These are phyloP conservation scores for Coniophora puteana DNA, from an alignment of 1,284 basidiomycete species.

Conservation along the genomic window DNA sequence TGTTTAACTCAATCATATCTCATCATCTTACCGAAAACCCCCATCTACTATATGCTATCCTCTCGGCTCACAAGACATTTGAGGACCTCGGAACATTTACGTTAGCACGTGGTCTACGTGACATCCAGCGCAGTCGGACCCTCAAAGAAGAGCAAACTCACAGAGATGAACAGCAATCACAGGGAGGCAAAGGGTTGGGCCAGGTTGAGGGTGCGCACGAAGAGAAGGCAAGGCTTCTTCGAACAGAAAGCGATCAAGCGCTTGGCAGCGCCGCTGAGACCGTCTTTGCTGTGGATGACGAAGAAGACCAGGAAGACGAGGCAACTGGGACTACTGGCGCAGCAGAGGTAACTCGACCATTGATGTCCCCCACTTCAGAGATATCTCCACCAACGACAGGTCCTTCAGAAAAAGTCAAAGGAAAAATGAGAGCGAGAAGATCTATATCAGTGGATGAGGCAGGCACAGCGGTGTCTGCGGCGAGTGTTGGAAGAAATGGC, in stretches of 20 bases:
- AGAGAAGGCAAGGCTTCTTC: slow-evolving; percentile 62
- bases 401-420: slow-evolving; percentile 79
- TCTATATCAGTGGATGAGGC: slow-evolving; percentile 60
- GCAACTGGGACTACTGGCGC: no score
- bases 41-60: slow-evolving; percentile 82
- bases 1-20: slow-evolving; percentile 82
- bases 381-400: slow-evolving; percentile 28
- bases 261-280: no score
- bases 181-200: no score
- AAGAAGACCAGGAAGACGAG: slow-evolving; percentile 20
- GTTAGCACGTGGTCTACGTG: slow-evolving; percentile 75
- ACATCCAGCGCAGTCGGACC: slow-evolving; percentile 73
- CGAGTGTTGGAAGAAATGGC: slow-evolving; percentile 78
- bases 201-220: slow-evolving; percentile 37
- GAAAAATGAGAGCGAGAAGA: slow-evolving; percentile 77
- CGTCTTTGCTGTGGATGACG: slow-evolving; percentile 10
- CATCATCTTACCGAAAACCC: slow-evolving; percentile 77
- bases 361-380: slow-evolving; percentile 42
- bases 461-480: slow-evolving; percentile 54
- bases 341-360: slow-evolving; percentile 26
- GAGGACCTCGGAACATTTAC: slow-evolving; percentile 90
- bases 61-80: slow-evolving; percentile 79
- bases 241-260: slow-evolving; percentile 34
- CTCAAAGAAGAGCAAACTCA: slow-evolving; percentile 64
- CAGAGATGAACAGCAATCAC: slow-evolving; percentile 36